Evolutionary conservation across 2,329 filamentous ascomycete species (phyloP), one percentile per base, ranked within the genome.

Genomic region (Fusarium musae): DNA sequence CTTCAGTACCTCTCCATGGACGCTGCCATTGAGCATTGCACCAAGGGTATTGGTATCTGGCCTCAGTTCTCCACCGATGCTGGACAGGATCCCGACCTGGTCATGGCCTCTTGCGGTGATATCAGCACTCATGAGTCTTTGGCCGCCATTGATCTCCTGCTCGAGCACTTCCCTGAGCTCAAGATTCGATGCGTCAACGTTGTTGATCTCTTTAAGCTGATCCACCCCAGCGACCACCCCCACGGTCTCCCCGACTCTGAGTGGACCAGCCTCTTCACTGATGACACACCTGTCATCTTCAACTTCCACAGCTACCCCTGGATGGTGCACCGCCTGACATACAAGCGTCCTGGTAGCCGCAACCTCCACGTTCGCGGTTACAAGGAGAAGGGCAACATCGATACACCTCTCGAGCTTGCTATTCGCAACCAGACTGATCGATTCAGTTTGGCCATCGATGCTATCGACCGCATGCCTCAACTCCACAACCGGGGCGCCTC

Each of bases 281-380:
- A 87, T 21, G 85, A 94, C 84, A 91, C 87, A 73, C 93, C 93
- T 28, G 85, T 94, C 79, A 90, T 95, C 79, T 95, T 95, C 86
- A 95, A 94, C 84, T 95, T 95, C 88, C 93, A 95, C 84, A 92
- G 90, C 37, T 95, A 95, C 83, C 93, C 93, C 13, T 95, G 91
- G 92, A 86, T 95, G 77, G 89, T 95, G 58, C 93, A 95, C 83
- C 87, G 93, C 57, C 82, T 95, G 75, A 93, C 92, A 2, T 95
- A 94, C 84, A 92, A 92, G 83, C 90, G 93, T 2, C 91, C 90
- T 4, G 92, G 92, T 9, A 89, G 87, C 80, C 80, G 86, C 50
- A 90, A 93, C 81, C 82, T 95, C 70, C 90, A 93, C 76, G 93
- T 95, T n/a, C 87, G 91, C 37, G 93, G 93, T 3, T 95, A 95